Percentiles rank a stretch among this genome's conserved stretches.
phyloP scores from a whole-genome alignment of 169 alveolate species.

The Plasmodium ovale region DNA sequence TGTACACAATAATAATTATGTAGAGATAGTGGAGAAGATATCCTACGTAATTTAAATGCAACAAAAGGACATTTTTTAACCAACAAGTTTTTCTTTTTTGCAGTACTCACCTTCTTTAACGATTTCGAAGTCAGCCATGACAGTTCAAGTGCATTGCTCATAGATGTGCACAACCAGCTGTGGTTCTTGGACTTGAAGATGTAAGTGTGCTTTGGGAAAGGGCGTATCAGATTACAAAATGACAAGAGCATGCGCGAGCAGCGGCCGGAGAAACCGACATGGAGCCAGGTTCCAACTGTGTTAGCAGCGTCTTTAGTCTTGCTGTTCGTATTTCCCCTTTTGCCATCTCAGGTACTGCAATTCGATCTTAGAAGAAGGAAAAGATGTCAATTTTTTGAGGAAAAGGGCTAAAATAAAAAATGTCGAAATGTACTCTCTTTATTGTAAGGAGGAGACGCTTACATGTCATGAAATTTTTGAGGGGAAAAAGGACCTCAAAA shows the following conservation, averaged over 20 bases:
- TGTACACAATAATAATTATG: too few species aligned
- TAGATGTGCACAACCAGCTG: conserved; percentile 27
- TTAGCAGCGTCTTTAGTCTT: too few species aligned
- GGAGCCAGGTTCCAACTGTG: too few species aligned
- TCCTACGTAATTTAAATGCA: too few species aligned
- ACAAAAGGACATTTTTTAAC: too few species aligned
- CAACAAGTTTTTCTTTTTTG: conserved; percentile 16
- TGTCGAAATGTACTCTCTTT: conserved; percentile 18
- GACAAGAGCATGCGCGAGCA: background rate
- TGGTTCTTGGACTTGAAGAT: conserved; percentile 39
- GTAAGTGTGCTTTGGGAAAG: background rate
- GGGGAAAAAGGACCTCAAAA: background rate
- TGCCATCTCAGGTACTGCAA: conserved; percentile 6
- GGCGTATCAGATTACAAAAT: background rate
- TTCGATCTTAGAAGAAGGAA: background rate
- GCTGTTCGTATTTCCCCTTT: background rate
- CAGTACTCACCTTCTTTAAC: conserved; percentile 27
- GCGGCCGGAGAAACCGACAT: too few species aligned
- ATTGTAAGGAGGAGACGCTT: background rate
- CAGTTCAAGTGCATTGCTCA: background rate
- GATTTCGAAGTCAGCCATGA: conserved; percentile 55
- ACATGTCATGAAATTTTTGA: background rate
- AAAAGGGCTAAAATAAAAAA: conserved; percentile 33
- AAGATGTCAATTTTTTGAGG: background rate
- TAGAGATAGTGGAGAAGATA: too few species aligned